Percentiles rank a stretch among this genome's conserved stretches.
phyloP scores from a whole-genome alignment of 148 eudicot species.

The Drosera capensis region DNA sequence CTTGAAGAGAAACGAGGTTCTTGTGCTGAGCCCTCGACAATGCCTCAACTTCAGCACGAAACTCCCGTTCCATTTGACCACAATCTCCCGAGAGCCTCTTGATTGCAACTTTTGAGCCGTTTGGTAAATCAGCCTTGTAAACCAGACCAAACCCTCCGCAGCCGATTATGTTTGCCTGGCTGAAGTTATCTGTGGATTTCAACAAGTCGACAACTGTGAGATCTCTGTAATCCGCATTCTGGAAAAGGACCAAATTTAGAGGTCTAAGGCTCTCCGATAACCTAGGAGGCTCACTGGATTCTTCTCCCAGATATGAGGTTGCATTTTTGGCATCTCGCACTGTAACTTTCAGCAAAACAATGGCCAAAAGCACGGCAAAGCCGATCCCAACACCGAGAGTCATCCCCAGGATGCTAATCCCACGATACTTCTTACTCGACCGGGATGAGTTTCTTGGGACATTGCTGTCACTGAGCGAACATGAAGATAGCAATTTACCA shows the following conservation, averaged over 20 bases:
- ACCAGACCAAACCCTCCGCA: conserved; percentile 96
- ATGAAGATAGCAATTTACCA: conserved; percentile 2
- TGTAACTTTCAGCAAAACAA: neutral
- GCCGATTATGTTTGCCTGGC: conserved; percentile 77
- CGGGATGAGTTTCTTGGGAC: neutral
- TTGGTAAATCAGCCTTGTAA: conserved; percentile 57
- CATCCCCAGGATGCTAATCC: neutral
- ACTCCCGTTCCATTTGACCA: conserved; percentile 87
- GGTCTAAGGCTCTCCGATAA: too few relatives aligned
- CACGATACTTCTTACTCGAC: neutral
- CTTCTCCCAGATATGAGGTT: neutral
- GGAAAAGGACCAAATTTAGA: too few relatives aligned
- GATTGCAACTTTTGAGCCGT: conserved; percentile 67
- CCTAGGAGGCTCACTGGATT: neutral
- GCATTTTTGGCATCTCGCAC: neutral
- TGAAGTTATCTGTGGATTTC: conserved; percentile 75
- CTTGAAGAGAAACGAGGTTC: conserved; percentile 73
- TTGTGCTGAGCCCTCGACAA: conserved; percentile 72
- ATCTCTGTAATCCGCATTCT: too few relatives aligned
- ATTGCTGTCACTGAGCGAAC: neutral
- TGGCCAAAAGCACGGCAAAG: neutral
- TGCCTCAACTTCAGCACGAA: conserved; percentile 83
- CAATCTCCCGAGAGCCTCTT: conserved; percentile 87
- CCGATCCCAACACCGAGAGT: neutral
- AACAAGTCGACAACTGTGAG: conserved; percentile 47